phyloP scores from a whole-genome alignment of 2,329 filamentous ascomycete genomes.

The Cladophialophora carrionii region DNA sequence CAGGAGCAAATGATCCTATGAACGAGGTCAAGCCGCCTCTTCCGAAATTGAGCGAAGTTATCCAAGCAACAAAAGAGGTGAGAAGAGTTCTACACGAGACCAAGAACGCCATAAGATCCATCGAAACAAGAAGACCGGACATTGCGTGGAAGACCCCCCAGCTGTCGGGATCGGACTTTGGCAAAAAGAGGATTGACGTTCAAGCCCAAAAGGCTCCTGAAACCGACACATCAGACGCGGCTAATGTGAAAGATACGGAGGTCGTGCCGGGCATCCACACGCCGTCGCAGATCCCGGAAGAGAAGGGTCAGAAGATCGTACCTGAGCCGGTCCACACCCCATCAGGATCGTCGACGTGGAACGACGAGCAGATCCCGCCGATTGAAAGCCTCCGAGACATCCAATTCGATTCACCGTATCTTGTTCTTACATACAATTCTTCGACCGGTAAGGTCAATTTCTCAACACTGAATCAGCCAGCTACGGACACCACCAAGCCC shows the following conservation, averaged over 20 bases:
- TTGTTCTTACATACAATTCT: constrained; percentile 35
- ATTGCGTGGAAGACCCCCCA: constrained; percentile 27
- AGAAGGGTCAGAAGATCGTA: constrained; percentile 15
- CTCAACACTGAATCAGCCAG: constrained; percentile 32
- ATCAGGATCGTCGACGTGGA: constrained; percentile 28
- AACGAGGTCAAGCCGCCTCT: constrained; percentile 1
- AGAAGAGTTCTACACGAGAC: constrained; percentile 31
- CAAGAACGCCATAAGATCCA: constrained; percentile 23
- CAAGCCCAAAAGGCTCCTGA: constrained; percentile 11
- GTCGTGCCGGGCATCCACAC: not conserved
- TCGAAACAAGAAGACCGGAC: constrained; percentile 26
- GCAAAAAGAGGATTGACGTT: constrained; percentile 27
- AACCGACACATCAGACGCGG: not conserved
- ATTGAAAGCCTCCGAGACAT: constrained; percentile 23
- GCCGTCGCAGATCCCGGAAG: not conserved
- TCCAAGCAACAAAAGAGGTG: constrained; percentile 31
- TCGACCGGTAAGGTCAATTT: constrained; percentile 31
- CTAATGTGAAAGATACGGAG: not conserved
- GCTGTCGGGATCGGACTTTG: constrained; percentile 21
- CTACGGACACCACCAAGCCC: constrained; percentile 9
- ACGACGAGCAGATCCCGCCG: constrained; percentile 33
- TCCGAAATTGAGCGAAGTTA: constrained; percentile 25
- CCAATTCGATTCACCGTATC: constrained; percentile 28
- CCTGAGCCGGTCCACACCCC: constrained; percentile 29
- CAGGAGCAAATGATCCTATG: not conserved